Base-by-base conservation (phyloP, 2,329 filamentous ascomycete genomes). In the Plectosphaerella sp. region DNA sequence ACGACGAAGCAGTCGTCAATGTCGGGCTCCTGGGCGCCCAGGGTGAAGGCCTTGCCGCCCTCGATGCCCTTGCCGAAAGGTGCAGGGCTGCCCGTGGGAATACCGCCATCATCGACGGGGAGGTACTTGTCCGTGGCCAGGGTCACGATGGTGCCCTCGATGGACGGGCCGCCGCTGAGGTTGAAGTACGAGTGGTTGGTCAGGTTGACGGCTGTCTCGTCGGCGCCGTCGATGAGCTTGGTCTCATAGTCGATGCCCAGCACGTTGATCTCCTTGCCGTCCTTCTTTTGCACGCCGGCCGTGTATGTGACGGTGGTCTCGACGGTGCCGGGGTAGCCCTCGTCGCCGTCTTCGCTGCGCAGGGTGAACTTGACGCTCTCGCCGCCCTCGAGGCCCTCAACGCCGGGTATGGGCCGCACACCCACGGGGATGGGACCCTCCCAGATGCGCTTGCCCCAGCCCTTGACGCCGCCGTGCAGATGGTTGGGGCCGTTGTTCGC, bases 181-280 rank as follows among this genome's bases (percentile, higher is more conserved):
- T 87, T 87, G 70, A 88, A 88, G 73, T 88, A 88, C 39, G 90
- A 95, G 75, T 99, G 93, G 74, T 97, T 99, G 48, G 94, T 97
- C 72, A 97, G 81, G 72, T 92, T 95, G 67, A 97, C 82, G 42
- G 86, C 86, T 0, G 93, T 97, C 78, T 97, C 93, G n/a, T 92
- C 85, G 12, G 86, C 87, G 48, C 88, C 86, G 37, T 52, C 55
- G 3, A 91, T 78, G 46, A 97, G 77, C 68, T 90, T 84, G 18
- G 88, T 91, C 75, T 96, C 89, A 67, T 95, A 97, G 69, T 97
- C 94, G 48, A 95, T 89, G 52, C 86, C 86, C 52, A 97, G 72
- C 18, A 94, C 82, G 1, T 82, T 84, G 57, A 86, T 85, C 56
- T 86, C 79, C 55, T 79, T 82, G 16, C 82, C 83, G 5, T 78